Evolutionary conservation across 345 rosid genomes (phyloP).

Genomic region (Eucalyptus dawsonii): DNA sequence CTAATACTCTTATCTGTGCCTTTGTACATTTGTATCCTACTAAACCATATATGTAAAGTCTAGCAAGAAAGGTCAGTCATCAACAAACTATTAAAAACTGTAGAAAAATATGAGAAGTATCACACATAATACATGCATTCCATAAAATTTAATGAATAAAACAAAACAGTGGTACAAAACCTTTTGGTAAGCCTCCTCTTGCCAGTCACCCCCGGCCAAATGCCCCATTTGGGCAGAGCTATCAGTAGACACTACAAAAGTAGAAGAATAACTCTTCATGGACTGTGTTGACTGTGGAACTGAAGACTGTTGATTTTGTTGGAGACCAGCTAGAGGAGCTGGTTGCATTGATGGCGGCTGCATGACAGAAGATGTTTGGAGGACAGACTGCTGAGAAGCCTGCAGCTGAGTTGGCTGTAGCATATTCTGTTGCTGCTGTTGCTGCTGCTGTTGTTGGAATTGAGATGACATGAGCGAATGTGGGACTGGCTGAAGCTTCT

Average conservation of each 20-base stretch:
- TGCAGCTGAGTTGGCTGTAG: slow-evolving; percentile 62
- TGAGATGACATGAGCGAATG: slow-evolving; percentile 55
- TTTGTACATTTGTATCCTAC: neutral
- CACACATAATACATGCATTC: neutral
- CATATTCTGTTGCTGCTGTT: slow-evolving; percentile 34
- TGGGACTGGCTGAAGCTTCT: slow-evolving; percentile 47
- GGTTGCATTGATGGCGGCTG: slow-evolving; percentile 55
- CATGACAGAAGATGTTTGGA: slow-evolving; percentile 54
- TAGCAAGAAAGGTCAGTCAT: neutral
- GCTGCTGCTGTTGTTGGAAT: slow-evolving; percentile 35
- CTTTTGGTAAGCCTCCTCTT: slow-evolving; percentile 86
- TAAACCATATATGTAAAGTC: neutral
- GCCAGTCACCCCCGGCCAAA: slow-evolving; percentile 73
- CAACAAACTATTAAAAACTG: neutral
- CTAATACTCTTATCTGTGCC: neutral
- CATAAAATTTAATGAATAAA: neutral
- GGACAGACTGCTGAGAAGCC: slow-evolving; percentile 59
- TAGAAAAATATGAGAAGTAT: neutral
- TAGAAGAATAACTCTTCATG: neutral
- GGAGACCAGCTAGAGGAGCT: slow-evolving; percentile 40
- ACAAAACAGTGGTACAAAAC: slow-evolving; percentile 10
- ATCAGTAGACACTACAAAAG: slow-evolving; percentile 62
- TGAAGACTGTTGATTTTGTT: slow-evolving; percentile 29
- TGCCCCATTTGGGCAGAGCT: slow-evolving; percentile 54
- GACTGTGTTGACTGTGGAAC: too few species aligned